These are phyloP conservation scores for Gomphus bonarii DNA, from an alignment of 1,284 basidiomycete genomes.

Conservation along the genomic window DNA sequence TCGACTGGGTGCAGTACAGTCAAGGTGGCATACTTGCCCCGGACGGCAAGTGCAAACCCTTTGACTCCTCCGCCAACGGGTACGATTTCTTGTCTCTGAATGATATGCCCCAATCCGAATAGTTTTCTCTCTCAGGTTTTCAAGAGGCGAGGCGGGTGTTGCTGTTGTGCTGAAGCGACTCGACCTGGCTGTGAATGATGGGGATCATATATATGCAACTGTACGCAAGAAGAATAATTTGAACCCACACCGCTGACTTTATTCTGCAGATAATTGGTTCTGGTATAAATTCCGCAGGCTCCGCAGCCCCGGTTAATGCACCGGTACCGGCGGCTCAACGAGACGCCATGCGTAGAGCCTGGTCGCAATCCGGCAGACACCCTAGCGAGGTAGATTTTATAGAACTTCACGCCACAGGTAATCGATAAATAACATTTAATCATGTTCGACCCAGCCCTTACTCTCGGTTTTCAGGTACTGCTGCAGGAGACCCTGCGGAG, in stretches of 20 bases:
- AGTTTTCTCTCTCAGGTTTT: slow-evolving; percentile 16
- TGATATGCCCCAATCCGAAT: neutral
- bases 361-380: slow-evolving; percentile 19
- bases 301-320: slow-evolving; percentile 25
- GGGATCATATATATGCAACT: slow-evolving; percentile 25
- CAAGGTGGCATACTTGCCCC: slow-evolving; percentile 29
- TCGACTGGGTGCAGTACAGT: slow-evolving; percentile 28
- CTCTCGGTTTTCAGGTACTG: slow-evolving; percentile 24
- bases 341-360: slow-evolving; percentile 26
- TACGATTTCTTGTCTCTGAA: slow-evolving; percentile 16
- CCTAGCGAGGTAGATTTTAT: slow-evolving; percentile 35
- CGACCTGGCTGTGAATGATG: slow-evolving; percentile 28
- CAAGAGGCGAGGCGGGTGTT: slow-evolving; percentile 23
- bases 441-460: neutral
- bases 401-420: slow-evolving; percentile 39
- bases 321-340: slow-evolving; percentile 28
- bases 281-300: slow-evolving; percentile 28
- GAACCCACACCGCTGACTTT: neutral
- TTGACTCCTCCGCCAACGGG: slow-evolving; percentile 38
- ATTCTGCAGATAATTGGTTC: slow-evolving; percentile 28
- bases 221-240: slow-evolving; percentile 17
- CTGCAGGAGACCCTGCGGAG: slow-evolving; percentile 39
- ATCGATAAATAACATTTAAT: neutral
- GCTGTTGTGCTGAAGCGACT: slow-evolving; percentile 30
- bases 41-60: slow-evolving; percentile 38